phyloP scores from a whole-genome alignment of 2,329 filamentous ascomycete species.

The Diplodia mutila region DNA sequence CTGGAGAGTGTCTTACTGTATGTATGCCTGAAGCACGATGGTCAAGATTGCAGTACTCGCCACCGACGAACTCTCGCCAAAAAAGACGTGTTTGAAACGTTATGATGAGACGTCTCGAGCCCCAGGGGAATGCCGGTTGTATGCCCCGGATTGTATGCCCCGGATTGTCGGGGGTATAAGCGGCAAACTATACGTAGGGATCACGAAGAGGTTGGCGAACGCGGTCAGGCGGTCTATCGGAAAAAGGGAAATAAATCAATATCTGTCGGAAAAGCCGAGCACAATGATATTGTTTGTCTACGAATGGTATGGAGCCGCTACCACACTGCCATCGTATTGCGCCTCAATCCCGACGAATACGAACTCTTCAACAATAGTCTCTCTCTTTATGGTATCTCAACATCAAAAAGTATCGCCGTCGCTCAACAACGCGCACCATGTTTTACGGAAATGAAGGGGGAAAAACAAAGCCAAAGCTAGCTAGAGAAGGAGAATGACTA shows the following conservation, averaged over 20 bases:
- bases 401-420: background rate
- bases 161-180: too few relatives aligned
- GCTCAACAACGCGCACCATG: background rate
- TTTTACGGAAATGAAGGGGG: background rate
- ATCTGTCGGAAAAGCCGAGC: background rate
- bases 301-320: background rate
- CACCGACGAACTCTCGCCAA: too few relatives aligned
- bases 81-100: too few relatives aligned
- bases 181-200: background rate
- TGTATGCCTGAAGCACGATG: too few relatives aligned
- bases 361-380: background rate
- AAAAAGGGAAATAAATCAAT: background rate
- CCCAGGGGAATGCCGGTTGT: too few relatives aligned
- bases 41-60: too few relatives aligned
- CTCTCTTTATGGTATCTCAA: background rate
- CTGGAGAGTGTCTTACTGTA: too few relatives aligned
- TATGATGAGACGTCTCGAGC: too few relatives aligned
- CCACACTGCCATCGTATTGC: background rate
- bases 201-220: background rate
- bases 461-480: background rate
- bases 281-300: background rate
- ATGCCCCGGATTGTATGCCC: too few relatives aligned
- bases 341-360: background rate
- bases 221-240: background rate
- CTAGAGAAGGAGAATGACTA: background rate